Base-by-base conservation (phyloP, 495 filamentous ascomycete genomes). In the Penicillium canescens region DNA sequence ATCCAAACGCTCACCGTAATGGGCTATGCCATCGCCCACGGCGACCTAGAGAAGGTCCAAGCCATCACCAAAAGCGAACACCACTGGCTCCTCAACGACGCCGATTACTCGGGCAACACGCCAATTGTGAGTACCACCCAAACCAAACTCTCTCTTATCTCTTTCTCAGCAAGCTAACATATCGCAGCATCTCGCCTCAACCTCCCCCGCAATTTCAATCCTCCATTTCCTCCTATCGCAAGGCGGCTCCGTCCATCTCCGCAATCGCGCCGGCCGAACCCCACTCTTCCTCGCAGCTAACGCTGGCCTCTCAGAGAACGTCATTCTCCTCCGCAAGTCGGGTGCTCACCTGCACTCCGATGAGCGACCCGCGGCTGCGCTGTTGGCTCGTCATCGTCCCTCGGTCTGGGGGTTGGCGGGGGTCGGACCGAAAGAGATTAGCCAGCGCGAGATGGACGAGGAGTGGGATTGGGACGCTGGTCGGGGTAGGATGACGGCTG, bases 81-180 rank as follows among this genome's bases (percentile, higher is more conserved):
- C 14, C 75, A 84, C 52, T 86, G 82, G 73, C 72, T 96, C 14
- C 72, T 96, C 12, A 88, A 89, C 61, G 84, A 85, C 51, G 81
- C 83, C 36, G 92, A 97, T 68, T 96, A 96, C 64, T 89, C 87
- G 10, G 90, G 90, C 23, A 96, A 96, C 68, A 95, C 93, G n/a
- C 89, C 91, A 9, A 66, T 89, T 54, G 84, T 87, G 68, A 75
- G 84, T 56, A 21, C 16, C 23, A 28, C 33, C 23, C 18, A 45
- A n/a, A 16, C 44, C 55, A 45, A 48, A 45, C 42, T 38, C 39
- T 24, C 20, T 34, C 10, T 12, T 5, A 23, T 50, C 18, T 34
- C 23, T 53, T 21, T 26, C 23, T 48, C 16, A 44, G 18, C 18
- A 12, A 41, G 12, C 28, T 36, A 35, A 51, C 39, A 28, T 23